These are phyloP conservation scores for Lachnellula subtilissima DNA, from an alignment of 2,329 filamentous ascomycete species.

Conservation along the genomic window DNA sequence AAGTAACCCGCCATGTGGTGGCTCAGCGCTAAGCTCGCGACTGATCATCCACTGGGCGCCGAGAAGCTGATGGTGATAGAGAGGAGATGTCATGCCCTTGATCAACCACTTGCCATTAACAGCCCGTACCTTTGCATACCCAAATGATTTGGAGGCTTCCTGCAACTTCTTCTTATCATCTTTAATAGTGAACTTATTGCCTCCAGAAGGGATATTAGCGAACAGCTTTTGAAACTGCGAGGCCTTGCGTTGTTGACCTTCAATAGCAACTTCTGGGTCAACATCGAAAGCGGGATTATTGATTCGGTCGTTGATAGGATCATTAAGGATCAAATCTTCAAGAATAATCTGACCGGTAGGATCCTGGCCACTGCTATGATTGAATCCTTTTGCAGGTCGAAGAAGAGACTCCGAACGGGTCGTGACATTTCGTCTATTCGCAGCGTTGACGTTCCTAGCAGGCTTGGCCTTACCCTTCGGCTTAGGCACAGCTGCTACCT, in stretches of 20 bases:
- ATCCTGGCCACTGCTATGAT: conserved; percentile 11
- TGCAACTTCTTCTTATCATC: conserved; percentile 35
- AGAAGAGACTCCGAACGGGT: conserved; percentile 3
- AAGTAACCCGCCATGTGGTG: conserved; percentile 50
- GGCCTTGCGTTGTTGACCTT: conserved; percentile 14
- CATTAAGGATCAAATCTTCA: conserved; percentile 14
- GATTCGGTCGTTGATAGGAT: conserved; percentile 22
- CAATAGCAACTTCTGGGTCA: conserved; percentile 17
- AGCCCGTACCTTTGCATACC: conserved; percentile 32
- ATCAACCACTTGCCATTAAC: conserved; percentile 38
- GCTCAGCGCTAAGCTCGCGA: conserved; percentile 38
- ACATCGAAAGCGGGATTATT: conserved; percentile 18
- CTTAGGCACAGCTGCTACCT: neutral
- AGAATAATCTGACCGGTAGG: conserved; percentile 19
- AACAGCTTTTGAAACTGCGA: conserved; percentile 24
- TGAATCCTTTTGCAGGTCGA: neutral
- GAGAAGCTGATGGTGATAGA: conserved; percentile 48
- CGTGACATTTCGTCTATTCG: conserved; percentile 1
- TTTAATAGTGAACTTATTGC: conserved; percentile 8
- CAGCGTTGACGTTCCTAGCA: conserved; percentile 10
- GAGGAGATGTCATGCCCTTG: conserved; percentile 41
- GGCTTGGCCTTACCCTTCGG: conserved; percentile 6
- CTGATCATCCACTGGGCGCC: conserved; percentile 50
- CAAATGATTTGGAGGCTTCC: conserved; percentile 39
- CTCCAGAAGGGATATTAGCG: conserved; percentile 23